A percentile compares a stretch with the other conserved stretches of the same genome.
Evolutionary conservation across 352 stramenopile species (phyloP).

Genomic region (Phytopythium sindhum): DNA sequence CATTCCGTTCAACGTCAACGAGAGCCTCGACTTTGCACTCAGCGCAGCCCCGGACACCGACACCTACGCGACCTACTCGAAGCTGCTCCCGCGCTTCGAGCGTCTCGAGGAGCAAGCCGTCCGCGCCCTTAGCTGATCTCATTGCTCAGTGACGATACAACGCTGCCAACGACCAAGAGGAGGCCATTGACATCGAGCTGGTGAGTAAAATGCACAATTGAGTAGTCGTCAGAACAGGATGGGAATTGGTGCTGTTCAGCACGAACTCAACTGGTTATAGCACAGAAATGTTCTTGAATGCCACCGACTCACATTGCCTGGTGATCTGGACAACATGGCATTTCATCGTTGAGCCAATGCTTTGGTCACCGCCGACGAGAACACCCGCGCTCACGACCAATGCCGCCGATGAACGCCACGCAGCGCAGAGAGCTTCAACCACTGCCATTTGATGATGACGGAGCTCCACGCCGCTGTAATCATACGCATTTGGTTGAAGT

Average conservation of each 20-base stretch:
- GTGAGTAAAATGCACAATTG: not conserved
- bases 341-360: not conserved
- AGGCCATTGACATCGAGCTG: not conserved
- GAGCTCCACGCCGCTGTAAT: not conserved
- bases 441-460: not conserved
- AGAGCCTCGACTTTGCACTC: constrained; percentile 38
- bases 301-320: no score
- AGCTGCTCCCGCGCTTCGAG: constrained; percentile 31
- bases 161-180: not conserved
- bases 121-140: constrained; percentile 11
- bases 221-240: no score
- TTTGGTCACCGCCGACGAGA: not conserved
- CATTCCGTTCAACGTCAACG: constrained; percentile 32
- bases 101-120: constrained; percentile 36
- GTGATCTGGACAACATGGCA: no score
- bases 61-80: constrained; percentile 29
- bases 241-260: no score
- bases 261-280: no score
- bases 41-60: constrained; percentile 24
- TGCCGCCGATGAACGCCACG: not conserved
- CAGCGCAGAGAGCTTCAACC: not conserved
- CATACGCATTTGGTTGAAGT: not conserved
- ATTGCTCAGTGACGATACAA: not conserved
- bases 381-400: not conserved
- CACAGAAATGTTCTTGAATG: no score